phyloP scores from a whole-genome alignment of 257 asterid species.

The Voacanga thouarsii region DNA sequence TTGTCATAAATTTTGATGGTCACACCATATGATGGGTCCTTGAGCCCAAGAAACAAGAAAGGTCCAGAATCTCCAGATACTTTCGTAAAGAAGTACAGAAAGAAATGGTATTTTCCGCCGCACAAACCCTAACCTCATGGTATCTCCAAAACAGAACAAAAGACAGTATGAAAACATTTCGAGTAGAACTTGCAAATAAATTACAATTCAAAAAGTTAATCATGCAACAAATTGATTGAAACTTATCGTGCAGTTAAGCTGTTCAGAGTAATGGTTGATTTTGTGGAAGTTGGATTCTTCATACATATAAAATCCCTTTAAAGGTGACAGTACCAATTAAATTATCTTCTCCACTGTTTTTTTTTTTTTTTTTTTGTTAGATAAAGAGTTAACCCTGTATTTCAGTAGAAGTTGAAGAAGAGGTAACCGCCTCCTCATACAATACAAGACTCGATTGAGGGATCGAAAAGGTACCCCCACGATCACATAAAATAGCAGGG shows the following conservation, averaged over 20 bases:
- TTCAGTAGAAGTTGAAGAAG: no score
- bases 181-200: neutral
- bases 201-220: neutral
- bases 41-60: no score
- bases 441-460: no score
- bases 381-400: no score
- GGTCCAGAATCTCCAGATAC: no score
- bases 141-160: neutral
- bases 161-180: neutral
- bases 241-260: neutral
- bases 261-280: neutral
- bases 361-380: no score
- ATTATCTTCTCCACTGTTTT: neutral
- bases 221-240: neutral
- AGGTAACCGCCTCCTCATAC: no score
- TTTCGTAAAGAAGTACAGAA: no score
- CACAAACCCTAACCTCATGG: neutral
- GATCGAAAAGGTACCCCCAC: no score
- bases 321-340: neutral
- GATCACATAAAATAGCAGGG: no score
- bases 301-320: neutral
- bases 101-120: no score
- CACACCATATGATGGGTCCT: no score
- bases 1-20: neutral
- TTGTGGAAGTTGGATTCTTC: neutral